A percentile compares a stretch with the other conserved stretches of the same genome.
Evolutionary conservation across 148 eudicot genomes (phyloP).

Genomic region (Rhododendron ferrugineum): DNA sequence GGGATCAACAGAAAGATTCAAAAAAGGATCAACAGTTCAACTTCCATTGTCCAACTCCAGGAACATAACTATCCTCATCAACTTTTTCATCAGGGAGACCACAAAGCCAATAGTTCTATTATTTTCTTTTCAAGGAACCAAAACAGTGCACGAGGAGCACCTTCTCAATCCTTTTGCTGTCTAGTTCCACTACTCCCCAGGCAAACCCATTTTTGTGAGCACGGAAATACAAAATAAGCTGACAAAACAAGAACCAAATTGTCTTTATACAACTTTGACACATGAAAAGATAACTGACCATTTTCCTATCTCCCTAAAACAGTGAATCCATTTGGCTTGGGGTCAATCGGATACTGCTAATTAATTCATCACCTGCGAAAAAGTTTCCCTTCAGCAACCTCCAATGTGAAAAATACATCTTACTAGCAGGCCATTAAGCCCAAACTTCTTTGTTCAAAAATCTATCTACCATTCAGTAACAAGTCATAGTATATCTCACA

Average conservation of each 20-base stretch:
- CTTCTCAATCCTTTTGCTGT: not conserved
- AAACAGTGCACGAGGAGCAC: not conserved
- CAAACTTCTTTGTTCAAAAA: not conserved
- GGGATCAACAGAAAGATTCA: not conserved
- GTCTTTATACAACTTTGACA: not conserved
- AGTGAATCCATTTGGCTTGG: not conserved
- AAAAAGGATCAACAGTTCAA: not conserved
- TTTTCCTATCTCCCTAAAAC: not conserved
- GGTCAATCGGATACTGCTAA: not conserved
- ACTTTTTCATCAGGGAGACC: not conserved
- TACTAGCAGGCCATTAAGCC: not conserved
- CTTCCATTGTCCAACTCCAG: not conserved
- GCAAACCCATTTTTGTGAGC: not conserved
- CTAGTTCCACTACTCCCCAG: not conserved
- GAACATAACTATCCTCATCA: not conserved
- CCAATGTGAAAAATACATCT: not conserved
- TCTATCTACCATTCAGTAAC: not conserved
- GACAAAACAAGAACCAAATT: not conserved
- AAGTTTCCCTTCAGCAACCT: not conserved
- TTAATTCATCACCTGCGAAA: too few species aligned
- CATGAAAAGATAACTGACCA: not conserved
- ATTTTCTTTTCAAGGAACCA: not conserved
- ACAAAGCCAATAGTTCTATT: not conserved
- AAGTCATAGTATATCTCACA: not conserved
- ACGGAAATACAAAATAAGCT: not conserved